Evolutionary conservation across 2,329 filamentous ascomycete genomes (phyloP).

Genomic region (Macrophomina tecta): DNA sequence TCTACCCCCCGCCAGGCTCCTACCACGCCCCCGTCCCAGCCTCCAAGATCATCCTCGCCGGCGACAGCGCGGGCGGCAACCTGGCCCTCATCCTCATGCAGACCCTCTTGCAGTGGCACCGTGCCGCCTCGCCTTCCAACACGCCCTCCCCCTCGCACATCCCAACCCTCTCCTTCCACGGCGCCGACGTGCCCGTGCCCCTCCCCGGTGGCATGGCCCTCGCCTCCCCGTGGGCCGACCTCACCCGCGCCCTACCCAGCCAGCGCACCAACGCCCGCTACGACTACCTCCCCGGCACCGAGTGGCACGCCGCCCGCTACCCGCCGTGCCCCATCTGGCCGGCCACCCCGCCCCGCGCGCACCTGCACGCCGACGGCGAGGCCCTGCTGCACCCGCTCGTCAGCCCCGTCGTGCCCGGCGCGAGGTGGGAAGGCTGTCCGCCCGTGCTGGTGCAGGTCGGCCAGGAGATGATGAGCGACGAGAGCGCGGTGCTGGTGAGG

Average conservation of each 20-base stretch:
- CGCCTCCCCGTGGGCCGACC: slow-evolving; percentile 74
- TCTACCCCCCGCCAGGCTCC: slow-evolving; percentile 73
- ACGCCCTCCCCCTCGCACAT: slow-evolving; percentile 33
- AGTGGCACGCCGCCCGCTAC: slow-evolving; percentile 46
- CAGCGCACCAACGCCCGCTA: slow-evolving; percentile 59
- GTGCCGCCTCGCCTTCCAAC: slow-evolving; percentile 46
- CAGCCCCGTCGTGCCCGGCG: slow-evolving; percentile 58
- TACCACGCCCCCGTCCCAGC: slow-evolving; percentile 70
- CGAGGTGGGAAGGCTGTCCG: slow-evolving; percentile 66
- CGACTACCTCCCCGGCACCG: slow-evolving; percentile 66
- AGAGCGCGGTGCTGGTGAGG: slow-evolving; percentile 66
- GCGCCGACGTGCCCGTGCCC: slow-evolving; percentile 62
- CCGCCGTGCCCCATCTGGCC: slow-evolving; percentile 59
- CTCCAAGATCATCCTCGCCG: slow-evolving; percentile 71
- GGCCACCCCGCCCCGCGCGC: slow-evolving; percentile 51
- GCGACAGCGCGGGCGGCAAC: slow-evolving; percentile 79
- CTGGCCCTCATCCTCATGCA: slow-evolving; percentile 71
- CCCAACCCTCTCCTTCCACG: slow-evolving; percentile 65
- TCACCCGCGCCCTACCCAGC: slow-evolving; percentile 68
- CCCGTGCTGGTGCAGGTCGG: slow-evolving; percentile 74
- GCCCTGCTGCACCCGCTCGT: slow-evolving; percentile 69
- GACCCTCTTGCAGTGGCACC: slow-evolving; percentile 68
- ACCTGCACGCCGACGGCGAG: slow-evolving; percentile 53
- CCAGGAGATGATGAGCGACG: slow-evolving; percentile 74
- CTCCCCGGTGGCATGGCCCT: slow-evolving; percentile 70